These are phyloP conservation scores for Lentinula boryana DNA, from an alignment of 768 basidiomycete species.

Conservation along the genomic window DNA sequence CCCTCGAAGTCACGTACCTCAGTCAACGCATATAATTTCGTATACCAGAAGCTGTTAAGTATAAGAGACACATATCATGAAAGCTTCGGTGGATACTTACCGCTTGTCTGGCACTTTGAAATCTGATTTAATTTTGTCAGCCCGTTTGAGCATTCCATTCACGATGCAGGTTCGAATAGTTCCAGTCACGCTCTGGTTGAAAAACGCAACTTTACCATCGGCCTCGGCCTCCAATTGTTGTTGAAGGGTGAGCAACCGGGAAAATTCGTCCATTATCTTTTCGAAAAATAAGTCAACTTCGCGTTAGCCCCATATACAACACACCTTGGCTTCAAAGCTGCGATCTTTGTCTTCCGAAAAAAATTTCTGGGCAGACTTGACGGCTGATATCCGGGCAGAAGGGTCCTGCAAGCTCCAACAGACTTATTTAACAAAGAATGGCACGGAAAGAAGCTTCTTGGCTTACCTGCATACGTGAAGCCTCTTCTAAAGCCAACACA, in stretches of 20 bases:
- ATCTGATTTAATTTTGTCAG: conserved; percentile 83
- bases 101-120: conserved; percentile 96
- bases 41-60: conserved; percentile 80
- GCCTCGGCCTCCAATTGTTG: conserved; percentile 85
- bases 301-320: conserved; percentile 6
- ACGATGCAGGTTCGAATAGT: conserved; percentile 76
- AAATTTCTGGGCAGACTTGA: conserved; percentile 85
- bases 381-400: conserved; percentile 57
- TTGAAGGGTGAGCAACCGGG: conserved; percentile 70
- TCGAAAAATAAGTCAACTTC: background rate
- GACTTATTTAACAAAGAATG: background rate
- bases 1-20: conserved; percentile 79
- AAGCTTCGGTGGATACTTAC: conserved; percentile 31
- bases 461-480: conserved; percentile 54
- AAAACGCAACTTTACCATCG: conserved; percentile 71
- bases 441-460: background rate
- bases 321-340: conserved; percentile 83
- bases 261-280: conserved; percentile 90
- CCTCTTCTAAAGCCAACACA: conserved; percentile 81
- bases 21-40: conserved; percentile 82
- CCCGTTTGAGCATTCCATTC: conserved; percentile 78
- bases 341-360: conserved; percentile 94
- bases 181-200: conserved; percentile 81
- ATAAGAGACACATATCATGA: background rate
- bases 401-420: conserved; percentile 51